A percentile compares a stretch with the other conserved stretches of the same genome.
Conservation (phyloP, 306 rosid species). For the Malus domestica region DNA sequence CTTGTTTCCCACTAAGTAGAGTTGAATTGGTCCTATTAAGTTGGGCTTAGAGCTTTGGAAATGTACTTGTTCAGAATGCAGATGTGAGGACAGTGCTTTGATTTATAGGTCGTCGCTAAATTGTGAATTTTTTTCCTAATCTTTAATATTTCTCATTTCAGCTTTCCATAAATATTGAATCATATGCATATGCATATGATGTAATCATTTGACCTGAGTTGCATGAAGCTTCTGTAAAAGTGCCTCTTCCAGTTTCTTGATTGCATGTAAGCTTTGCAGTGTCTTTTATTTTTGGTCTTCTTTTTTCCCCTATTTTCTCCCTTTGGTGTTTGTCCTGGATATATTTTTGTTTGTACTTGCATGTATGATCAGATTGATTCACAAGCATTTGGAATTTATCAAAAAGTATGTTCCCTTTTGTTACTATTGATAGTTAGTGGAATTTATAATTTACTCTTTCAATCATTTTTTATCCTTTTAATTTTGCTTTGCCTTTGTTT, state of each 20-base stretch:
- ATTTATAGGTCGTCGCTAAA: background rate
- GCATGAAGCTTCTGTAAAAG: conserved; percentile 2
- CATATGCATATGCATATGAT: background rate
- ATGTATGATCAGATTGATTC: background rate
- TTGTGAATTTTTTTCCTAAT: background rate
- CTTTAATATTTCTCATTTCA: background rate
- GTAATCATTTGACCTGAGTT: background rate
- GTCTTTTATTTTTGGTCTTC: background rate
- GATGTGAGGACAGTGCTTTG: background rate
- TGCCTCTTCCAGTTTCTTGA: background rate
- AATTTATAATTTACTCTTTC: background rate
- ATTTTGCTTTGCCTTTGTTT: background rate
- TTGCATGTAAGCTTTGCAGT: background rate
- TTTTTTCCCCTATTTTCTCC: background rate
- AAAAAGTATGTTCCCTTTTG: background rate
- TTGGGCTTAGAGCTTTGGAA: background rate
- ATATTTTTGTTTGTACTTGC: background rate
- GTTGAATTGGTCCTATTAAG: background rate
- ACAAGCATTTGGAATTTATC: background rate
- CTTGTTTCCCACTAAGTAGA: background rate
- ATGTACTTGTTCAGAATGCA: background rate
- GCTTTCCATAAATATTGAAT: background rate
- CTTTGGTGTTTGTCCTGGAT: background rate
- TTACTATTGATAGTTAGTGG: background rate
- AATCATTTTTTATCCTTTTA: background rate